Conservation (phyloP, 306 rosid species). For the Notholithocarpus densiflorus region DNA sequence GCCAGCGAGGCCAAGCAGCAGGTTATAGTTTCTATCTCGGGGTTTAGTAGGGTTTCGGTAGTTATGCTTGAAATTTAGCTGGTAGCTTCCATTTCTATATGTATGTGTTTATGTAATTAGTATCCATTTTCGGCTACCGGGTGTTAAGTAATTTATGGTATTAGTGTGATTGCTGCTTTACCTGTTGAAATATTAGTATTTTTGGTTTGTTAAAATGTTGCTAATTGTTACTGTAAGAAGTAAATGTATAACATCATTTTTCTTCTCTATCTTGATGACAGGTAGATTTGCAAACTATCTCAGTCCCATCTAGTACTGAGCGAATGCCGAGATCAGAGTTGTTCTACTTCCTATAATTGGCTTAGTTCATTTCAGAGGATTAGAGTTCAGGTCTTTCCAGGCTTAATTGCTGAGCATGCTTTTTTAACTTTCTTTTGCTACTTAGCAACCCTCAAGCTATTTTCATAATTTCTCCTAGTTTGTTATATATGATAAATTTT, state of each 20-base stretch:
- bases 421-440: background rate
- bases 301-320: constrained; percentile 53
- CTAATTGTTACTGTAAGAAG: too few relatives aligned
- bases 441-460: constrained; percentile 5
- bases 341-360: background rate
- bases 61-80: background rate
- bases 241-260: too few relatives aligned
- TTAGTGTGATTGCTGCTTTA: background rate
- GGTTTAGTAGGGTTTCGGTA: constrained; percentile 5
- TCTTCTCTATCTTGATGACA: constrained; percentile 9
- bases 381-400: constrained; percentile 6
- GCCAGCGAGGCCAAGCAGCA: constrained; percentile 83
- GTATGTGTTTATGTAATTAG: background rate
- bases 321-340: constrained; percentile 6
- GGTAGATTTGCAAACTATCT: constrained; percentile 53
- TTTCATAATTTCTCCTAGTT: constrained; percentile 14
- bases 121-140: background rate
- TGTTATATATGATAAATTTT: constrained; percentile 4
- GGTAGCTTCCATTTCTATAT: background rate
- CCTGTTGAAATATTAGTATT: too few relatives aligned
- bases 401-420: constrained; percentile 21
- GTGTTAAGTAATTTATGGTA: background rate
- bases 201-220: too few relatives aligned
- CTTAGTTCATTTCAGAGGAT: constrained; percentile 9
- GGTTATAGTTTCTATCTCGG: constrained; percentile 46